Evolutionary conservation across 768 basidiomycete species (phyloP), one percentile per base, ranked within the genome.

Genomic region (Porphyrellus cyaneotinctus): DNA sequence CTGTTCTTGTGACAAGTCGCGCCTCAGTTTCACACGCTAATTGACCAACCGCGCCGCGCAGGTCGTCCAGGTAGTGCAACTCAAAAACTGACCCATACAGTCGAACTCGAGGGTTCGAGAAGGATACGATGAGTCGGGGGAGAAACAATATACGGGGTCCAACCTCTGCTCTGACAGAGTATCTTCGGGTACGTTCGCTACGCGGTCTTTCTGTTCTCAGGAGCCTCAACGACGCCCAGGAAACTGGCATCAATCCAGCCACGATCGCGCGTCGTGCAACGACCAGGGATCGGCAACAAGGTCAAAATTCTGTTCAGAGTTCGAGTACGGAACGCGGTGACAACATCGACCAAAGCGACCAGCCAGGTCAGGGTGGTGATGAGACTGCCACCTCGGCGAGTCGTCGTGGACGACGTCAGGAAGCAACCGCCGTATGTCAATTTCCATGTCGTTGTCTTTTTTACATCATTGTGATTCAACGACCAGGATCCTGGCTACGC

Each of bases 121-220:
- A 17, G 4, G 18, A 30, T 14, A 36, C 26, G 7, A 68, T 70
- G 67, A 69, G 69, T 47, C 57, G 67, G 50, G 58, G 67, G 41
- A 32, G 51, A 2, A 80, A 81, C 65, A 87, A 87, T 53, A 82
- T 92, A 38, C 81, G 86, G 13, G 91, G 91, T 0, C 91, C 91
- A 3, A 82, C 87, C 0, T 91, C 88, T 20, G 91, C 91, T 0
- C 70, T 93, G 13, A 91, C 91, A 32, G 88, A 90, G 57, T 93
- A 87, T 58, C 72, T 93, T 31, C 80, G 80, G 61, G 91, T 88
- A 53, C 26, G 74, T 68, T 23, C n/a, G 5, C 22, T 13, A 33
- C 14, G 17, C 6, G 3, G 22, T 39, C 15, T 43, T 52, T 44
- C 26, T 15, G 43, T 44, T 20, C 24, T 45, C 28, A 76, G 22